Evolutionary conservation across 1,139 yeast genomes (phyloP).

Genomic region (Suhomyces kunorum): DNA sequence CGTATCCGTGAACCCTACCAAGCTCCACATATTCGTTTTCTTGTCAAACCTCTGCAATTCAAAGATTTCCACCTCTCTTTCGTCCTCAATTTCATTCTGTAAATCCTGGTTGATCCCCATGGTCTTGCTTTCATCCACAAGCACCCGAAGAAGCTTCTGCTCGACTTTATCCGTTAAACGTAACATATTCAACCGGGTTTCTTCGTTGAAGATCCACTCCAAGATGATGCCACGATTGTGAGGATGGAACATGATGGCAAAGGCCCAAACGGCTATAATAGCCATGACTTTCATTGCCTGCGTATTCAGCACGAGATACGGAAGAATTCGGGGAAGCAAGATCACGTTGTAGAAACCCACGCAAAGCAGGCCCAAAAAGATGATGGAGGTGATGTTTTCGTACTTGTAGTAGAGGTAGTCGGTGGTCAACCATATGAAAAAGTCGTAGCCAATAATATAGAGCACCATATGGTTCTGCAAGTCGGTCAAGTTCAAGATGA

Average conservation of each 20-base stretch:
- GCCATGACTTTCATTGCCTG: constrained; percentile 41
- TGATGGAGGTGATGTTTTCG: constrained; percentile 60
- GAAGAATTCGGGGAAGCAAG: constrained; percentile 35
- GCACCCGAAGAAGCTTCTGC: constrained; percentile 32
- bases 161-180: constrained; percentile 51
- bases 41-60: constrained; percentile 65
- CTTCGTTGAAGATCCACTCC: constrained; percentile 55
- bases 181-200: constrained; percentile 54
- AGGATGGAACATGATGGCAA: constrained; percentile 57
- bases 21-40: constrained; percentile 58
- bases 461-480: constrained; percentile 80
- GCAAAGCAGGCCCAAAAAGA: constrained; percentile 41
- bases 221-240: constrained; percentile 45
- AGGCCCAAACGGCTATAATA: constrained; percentile 53
- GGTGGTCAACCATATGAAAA: constrained; percentile 46
- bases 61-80: constrained; percentile 55
- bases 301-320: constrained; percentile 26
- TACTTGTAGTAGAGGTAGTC: constrained; percentile 67
- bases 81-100: constrained; percentile 1
- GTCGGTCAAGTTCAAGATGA: constrained; percentile 76
- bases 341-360: constrained; percentile 32
- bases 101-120: background rate
- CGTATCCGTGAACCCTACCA: constrained; percentile 56
- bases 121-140: constrained; percentile 12
- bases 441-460: constrained; percentile 66